Evolutionary conservation across 2,329 filamentous ascomycete genomes (phyloP), one percentile per base, ranked within the genome.

Genomic region (Pyrenochaeta sp.): DNA sequence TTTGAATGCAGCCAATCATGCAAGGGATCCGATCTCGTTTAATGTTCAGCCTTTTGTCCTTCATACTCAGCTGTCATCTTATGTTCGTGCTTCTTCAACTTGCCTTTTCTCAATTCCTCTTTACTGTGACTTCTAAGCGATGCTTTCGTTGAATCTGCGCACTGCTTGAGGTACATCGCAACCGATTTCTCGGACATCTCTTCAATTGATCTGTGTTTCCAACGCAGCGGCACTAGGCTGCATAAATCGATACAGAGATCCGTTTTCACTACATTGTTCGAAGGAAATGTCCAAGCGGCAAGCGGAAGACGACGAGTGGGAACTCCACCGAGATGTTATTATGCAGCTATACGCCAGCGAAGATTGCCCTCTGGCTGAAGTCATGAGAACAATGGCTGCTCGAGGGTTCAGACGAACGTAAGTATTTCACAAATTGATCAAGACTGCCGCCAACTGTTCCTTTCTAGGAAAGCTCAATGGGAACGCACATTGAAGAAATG

Each of bases 381-480:
- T 63, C 19, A 58, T 60, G 32, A 6, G 10, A 10, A 24, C 25
- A 4, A 56, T 58, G 57, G 27, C 30, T n/a, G 19, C n/a, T 13
- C 48, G 30, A 28, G 61, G 61, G 2, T 58, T 63, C 34, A 50
- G 27, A 27, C 49, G 52, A 51, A 60, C 48, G 61, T 60, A 51
- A 10, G 54, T 59, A 32, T 15, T 4, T 10, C 13, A 12, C 10
- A 8, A 7, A n/a, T 13, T 15, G 1, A 15, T 13, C 19, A 34
- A 49, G 30, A 52, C 28, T 3, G 4, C 46, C 12, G 49, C 42
- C 12, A 12, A 24, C 39, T 19, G 9, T 37, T 30, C 28, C 28
- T 15, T 10, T 34, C 12, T 25, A 27, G 27, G 3, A 63, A 63
- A 34, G 15, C 47, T 4, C 57, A 60, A 49, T 63, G 56, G 32